Conservation (phyloP, 2,329 filamentous ascomycete genomes). For the Claviceps purpurea region DNA sequence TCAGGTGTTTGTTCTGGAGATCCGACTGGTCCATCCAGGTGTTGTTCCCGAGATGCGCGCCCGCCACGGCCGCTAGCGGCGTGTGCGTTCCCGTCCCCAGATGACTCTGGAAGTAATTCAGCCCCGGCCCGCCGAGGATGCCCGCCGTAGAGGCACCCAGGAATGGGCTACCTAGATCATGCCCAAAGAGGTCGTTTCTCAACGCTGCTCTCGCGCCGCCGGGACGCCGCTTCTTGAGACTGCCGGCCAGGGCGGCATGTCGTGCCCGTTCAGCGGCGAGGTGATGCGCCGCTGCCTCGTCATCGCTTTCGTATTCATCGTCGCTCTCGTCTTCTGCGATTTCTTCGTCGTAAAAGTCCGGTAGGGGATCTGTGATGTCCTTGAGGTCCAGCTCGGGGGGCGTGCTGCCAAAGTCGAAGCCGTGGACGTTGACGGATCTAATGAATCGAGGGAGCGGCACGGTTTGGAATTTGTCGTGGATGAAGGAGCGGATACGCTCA, state of each 20-base stretch:
- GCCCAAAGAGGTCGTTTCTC: conserved; percentile 17
- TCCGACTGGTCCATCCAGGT: conserved; percentile 19
- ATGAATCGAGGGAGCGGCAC: conserved; percentile 90
- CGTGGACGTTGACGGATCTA: conserved; percentile 85
- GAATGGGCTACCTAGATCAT: conserved; percentile 42
- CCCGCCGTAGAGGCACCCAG: conserved; percentile 47
- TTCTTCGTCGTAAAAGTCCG: conserved; percentile 89
- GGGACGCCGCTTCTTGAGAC: conserved; percentile 7
- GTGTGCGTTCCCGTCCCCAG: conserved; percentile 66
- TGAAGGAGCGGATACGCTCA: conserved; percentile 77
- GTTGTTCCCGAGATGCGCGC: conserved; percentile 35
- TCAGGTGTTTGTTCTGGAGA: neutral
- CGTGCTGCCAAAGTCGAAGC: conserved; percentile 80
- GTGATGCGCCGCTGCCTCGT: conserved; percentile 22
- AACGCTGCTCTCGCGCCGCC: conserved; percentile 20
- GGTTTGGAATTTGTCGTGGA: conserved; percentile 91
- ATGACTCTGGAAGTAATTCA: conserved; percentile 74
- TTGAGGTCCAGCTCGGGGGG: conserved; percentile 82
- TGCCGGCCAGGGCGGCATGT: conserved; percentile 2
- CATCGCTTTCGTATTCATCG: conserved; percentile 14
- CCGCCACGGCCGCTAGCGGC: conserved; percentile 65
- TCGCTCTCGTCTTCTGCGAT: conserved; percentile 33
- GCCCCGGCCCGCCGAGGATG: conserved; percentile 58
- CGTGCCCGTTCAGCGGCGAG: conserved; percentile 6
- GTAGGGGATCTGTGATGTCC: conserved; percentile 88